A percentile compares a stretch with the other conserved stretches of the same genome.
Conservation (phyloP, 495 filamentous ascomycete species). For the Margaritispora aquatica region DNA sequence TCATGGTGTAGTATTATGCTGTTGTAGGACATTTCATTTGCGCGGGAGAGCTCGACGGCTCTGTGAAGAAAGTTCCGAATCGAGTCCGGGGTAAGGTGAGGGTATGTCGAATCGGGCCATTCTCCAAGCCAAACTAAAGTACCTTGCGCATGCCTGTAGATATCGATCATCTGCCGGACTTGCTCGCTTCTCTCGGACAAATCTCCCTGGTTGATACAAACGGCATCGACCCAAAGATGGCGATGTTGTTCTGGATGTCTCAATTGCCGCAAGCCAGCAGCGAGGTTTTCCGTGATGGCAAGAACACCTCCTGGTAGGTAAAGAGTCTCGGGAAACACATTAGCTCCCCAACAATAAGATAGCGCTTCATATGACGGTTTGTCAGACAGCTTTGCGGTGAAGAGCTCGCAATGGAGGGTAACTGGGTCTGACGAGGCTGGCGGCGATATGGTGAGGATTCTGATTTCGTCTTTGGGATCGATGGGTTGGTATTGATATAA, state of each 20-base stretch:
- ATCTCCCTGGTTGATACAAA: constrained; percentile 2
- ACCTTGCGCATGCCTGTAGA: too few relatives aligned
- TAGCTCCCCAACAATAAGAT: background rate
- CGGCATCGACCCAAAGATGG: background rate
- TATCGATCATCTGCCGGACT: background rate
- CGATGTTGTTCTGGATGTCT: background rate
- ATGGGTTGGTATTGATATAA: background rate
- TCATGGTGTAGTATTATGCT: too few relatives aligned
- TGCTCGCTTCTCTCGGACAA: background rate
- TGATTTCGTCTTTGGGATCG: background rate
- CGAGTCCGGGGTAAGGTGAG: too few relatives aligned
- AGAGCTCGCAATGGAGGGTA: background rate
- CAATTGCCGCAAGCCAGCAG: background rate
- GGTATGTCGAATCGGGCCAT: too few relatives aligned
- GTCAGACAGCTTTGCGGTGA: background rate
- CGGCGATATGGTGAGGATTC: background rate
- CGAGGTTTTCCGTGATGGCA: background rate
- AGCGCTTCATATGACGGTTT: background rate
- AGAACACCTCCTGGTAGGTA: background rate
- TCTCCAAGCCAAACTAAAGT: too few relatives aligned
- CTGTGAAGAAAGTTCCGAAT: too few relatives aligned
- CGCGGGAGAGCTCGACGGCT: too few relatives aligned
- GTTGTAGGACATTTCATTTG: too few relatives aligned
- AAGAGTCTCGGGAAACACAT: background rate
- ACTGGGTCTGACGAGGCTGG: background rate